Percentiles rank a stretch among this genome's conserved stretches.
These are phyloP conservation scores for Triangularia verruculosa DNA, from an alignment of 2,329 filamentous ascomycete genomes.

Conservation along the genomic window DNA sequence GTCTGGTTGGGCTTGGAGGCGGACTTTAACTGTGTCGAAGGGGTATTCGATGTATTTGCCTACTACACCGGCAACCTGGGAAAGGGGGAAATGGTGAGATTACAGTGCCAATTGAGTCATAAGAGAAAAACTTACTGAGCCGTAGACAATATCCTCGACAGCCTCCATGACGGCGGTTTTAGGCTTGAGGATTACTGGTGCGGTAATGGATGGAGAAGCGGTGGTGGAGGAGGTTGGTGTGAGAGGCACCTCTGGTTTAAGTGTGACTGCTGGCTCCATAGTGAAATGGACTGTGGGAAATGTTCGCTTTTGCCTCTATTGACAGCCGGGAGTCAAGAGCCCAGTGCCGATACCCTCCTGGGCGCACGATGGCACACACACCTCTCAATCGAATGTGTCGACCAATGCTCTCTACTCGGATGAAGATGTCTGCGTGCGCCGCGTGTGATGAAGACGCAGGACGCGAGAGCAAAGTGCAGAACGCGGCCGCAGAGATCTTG, in stretches of 20 bases:
- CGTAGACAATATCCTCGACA: constrained; percentile 82
- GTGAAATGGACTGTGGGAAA: constrained; percentile 3
- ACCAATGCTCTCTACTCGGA: neutral
- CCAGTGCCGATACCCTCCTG: neutral
- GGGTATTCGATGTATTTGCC: constrained; percentile 98
- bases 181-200: constrained; percentile 19
- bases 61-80: constrained; percentile 73
- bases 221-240: constrained; percentile 4
- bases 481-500: neutral
- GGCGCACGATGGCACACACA: neutral
- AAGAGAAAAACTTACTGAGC: constrained; percentile 61
- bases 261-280: constrained; percentile 27
- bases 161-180: constrained; percentile 59
- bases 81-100: constrained; percentile 16
- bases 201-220: constrained; percentile 3
- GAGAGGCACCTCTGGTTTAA: constrained; percentile 19
- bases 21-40: constrained; percentile 97
- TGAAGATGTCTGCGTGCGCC: neutral
- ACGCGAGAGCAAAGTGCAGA: neutral
- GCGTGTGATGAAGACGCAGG: neutral
- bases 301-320: neutral
- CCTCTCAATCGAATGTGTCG: neutral
- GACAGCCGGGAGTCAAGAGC: neutral
- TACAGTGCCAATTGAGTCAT: neutral
- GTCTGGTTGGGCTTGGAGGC: constrained; percentile 92